phyloP scores from a whole-genome alignment of 2,329 filamentous ascomycete species.

The Knoxdaviesia proteae region DNA sequence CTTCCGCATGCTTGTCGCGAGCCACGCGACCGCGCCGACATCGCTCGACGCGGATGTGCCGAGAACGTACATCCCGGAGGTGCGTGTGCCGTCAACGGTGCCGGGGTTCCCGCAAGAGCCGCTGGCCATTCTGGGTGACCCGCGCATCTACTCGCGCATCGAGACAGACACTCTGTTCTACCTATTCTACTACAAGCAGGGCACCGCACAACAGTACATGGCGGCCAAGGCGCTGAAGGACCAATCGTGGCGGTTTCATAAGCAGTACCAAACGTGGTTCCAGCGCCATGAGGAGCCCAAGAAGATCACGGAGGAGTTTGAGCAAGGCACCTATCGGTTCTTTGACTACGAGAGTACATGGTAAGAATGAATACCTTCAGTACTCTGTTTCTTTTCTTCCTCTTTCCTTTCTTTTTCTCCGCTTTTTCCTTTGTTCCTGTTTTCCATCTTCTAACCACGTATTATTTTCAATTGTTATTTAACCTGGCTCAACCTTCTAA shows the following conservation, averaged over 20 bases:
- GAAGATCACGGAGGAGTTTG: constrained; percentile 94
- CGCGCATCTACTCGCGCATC: constrained; percentile 66
- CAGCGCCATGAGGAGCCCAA: constrained; percentile 97
- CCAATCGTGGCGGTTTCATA: constrained; percentile 97
- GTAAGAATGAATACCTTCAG: constrained; percentile 27
- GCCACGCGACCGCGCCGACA: constrained; percentile 54
- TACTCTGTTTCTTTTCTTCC: constrained; percentile 5
- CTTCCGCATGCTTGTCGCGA: constrained; percentile 54
- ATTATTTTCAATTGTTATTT: constrained; percentile 3
- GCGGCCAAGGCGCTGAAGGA: constrained; percentile 94
- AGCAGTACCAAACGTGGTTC: constrained; percentile 99
- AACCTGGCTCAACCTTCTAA: constrained; percentile 2
- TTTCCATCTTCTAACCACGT: not conserved
- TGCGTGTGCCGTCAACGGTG: constrained; percentile 52
- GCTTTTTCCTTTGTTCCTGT: not conserved
- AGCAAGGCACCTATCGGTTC: constrained; percentile 96
- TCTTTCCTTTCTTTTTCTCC: not conserved
- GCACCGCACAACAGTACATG: constrained; percentile 84
- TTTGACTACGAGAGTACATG: constrained; percentile 99
- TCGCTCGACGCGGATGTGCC: constrained; percentile 62
- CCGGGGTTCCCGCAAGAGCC: constrained; percentile 83
- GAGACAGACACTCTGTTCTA: constrained; percentile 96
- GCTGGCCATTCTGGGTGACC: constrained; percentile 80
- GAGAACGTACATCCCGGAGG: constrained; percentile 64
- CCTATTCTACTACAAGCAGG: constrained; percentile 97